Conservation (phyloP, 176 grass and related monocot genomes). For the Aegilops umbellulata region DNA sequence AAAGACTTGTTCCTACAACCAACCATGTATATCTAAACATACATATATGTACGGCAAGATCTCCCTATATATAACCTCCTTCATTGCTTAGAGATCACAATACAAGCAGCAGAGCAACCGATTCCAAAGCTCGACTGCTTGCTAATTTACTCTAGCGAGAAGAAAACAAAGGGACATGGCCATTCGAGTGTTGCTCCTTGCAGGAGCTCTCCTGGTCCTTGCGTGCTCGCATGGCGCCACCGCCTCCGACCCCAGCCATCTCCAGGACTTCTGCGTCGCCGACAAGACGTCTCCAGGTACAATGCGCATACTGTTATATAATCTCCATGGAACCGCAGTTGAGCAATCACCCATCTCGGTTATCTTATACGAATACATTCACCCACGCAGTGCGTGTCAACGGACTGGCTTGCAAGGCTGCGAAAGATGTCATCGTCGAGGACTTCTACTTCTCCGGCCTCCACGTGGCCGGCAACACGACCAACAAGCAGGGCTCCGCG, state of each 20-base stretch:
- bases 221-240: not conserved
- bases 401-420: constrained; percentile 18
- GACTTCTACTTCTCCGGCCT: constrained; percentile 22
- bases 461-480: constrained; percentile 22
- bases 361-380: not conserved
- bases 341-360: too few species aligned
- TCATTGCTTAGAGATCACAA: not conserved
- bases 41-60: too few species aligned
- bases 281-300: not conserved
- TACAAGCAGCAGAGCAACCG: not conserved
- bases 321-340: too few species aligned
- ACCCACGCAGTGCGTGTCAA: constrained; percentile 4
- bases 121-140: not conserved
- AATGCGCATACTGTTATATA: too few species aligned
- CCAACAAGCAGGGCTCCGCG: constrained; percentile 24
- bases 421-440: not conserved
- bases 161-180: not conserved
- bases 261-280: not conserved
- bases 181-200: not conserved
- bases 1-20: too few species aligned
- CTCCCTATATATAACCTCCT: not conserved
- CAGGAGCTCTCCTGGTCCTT: not conserved
- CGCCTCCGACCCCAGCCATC: constrained; percentile 3
- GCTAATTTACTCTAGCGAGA: not conserved
- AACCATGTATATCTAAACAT: too few species aligned